Percentiles rank a stretch among this genome's conserved stretches.
phyloP scores from a whole-genome alignment of 345 rosid genomes.

The Eucalyptus polyanthemos region DNA sequence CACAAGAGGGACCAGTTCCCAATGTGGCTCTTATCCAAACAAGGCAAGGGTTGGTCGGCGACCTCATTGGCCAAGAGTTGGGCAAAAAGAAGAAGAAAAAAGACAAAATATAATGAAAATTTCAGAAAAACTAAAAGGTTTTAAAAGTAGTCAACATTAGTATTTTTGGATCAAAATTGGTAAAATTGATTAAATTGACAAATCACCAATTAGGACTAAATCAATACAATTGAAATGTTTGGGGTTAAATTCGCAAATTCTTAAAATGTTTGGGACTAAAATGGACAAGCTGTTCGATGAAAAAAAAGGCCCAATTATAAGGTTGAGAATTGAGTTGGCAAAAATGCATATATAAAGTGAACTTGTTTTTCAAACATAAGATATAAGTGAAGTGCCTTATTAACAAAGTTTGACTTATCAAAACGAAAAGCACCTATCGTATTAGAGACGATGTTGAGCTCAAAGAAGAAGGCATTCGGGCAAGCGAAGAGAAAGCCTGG shows the following conservation, averaged over 20 bases:
- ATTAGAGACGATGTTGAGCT: not conserved
- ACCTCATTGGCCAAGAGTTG: not conserved
- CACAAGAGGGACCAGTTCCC: accelerated
- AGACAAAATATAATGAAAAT: too few species aligned
- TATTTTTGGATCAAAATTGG: not conserved
- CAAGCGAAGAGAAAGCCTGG: not conserved
- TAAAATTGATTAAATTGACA: too few species aligned
- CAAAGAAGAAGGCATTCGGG: not conserved
- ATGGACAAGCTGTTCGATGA: not conserved
- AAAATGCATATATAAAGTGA: too few species aligned
- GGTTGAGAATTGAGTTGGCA: too few species aligned
- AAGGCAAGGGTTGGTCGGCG: not conserved
- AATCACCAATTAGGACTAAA: not conserved
- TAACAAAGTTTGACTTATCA: not conserved
- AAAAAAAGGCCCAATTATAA: too few species aligned
- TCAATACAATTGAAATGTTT: not conserved
- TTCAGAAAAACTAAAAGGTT: too few species aligned
- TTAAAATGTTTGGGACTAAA: too few species aligned
- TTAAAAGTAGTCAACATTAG: not conserved
- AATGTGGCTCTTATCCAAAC: not conserved
- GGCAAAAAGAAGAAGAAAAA: not conserved
- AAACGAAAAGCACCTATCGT: not conserved
- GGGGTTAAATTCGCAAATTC: too few species aligned
- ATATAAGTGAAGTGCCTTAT: not conserved
- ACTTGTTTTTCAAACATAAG: not conserved